phyloP scores from a whole-genome alignment of 495 filamentous ascomycete species.

The Penicillium verhagenii region DNA sequence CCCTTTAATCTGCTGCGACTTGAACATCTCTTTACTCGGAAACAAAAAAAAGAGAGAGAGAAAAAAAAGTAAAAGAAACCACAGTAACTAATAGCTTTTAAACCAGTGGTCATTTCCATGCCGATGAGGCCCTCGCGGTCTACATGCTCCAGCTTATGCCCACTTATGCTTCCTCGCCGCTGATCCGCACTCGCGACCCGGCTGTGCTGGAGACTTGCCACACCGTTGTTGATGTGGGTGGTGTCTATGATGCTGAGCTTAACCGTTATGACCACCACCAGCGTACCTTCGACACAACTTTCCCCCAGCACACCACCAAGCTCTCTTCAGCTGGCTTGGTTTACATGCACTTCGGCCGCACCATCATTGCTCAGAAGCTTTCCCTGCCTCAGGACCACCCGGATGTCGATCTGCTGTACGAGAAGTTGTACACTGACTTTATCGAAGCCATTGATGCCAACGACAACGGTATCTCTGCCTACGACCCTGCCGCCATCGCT shows the following conservation, averaged over 20 bases:
- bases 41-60: background rate
- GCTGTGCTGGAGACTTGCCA: constrained; percentile 76
- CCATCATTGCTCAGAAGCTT: constrained; percentile 72
- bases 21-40: background rate
- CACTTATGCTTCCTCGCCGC: constrained; percentile 67
- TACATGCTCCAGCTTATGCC: constrained; percentile 91
- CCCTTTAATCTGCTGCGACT: background rate
- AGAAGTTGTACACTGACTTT: constrained; percentile 90
- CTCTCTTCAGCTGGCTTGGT: constrained; percentile 91
- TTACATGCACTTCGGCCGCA: constrained; percentile 89
- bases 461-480: constrained; percentile 88
- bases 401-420: constrained; percentile 71
- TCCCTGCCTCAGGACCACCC: constrained; percentile 57
- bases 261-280: constrained; percentile 98
- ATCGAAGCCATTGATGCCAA: constrained; percentile 96
- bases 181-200: constrained; percentile 86
- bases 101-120: constrained; percentile 88
- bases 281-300: constrained; percentile 78
- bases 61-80: no score
- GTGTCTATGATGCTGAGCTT: constrained; percentile 72
- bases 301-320: constrained; percentile 76
- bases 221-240: constrained; percentile 94
- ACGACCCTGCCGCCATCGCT: constrained; percentile 63
- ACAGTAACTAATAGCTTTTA: constrained; percentile 8
- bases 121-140: constrained; percentile 97